Base-by-base conservation (phyloP, 306 rosid species). In the Abrus precatorius region DNA sequence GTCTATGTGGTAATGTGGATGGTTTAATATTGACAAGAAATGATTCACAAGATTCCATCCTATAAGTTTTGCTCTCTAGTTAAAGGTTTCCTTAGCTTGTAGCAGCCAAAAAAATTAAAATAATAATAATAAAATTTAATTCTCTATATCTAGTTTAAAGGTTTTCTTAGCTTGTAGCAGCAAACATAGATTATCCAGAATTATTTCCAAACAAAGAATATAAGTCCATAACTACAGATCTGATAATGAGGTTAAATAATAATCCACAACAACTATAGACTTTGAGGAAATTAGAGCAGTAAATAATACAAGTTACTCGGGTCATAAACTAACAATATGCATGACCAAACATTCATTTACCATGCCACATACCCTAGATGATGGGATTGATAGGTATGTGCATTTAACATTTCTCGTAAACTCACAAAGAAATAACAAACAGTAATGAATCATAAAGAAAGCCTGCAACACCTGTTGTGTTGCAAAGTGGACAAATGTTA, bases 181-280 rank as follows among this genome's bases (percentile, higher is more conserved):
- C 20, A 68, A 52, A 64, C 1, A 60, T 10, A 64, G 14, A 65
- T 29, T 20, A 20, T 44, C 11, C 55, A 77, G 44, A 77, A 66
- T 20, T 67, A 45, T 47, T 81, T 72, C 14, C 48, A 55, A 32
- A 54, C 53, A 53, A 81, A 54, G 41, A 49, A 14, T 33, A 7
- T 27, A 34, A 7, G 40, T 74, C 28, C 52, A 56, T 45, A 66
- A 74, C 70, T 50, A 44, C 55, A 55, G 47, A 56, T 45, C 53
- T 4, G 28, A 14, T 48, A 73, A 12, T 59, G 38, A 29, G 40
- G 14, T 32, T 33, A 52, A 28, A 50, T 52, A 40, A 56, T 55
- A 57, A 61, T 20, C 74, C 44, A 20, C 20, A 40, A 63, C 28
- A 71, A 53, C 49, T 30, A 12, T 43, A 68, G 73, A 48, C 44